phyloP scores from a whole-genome alignment of 305 asterid species.

The Fraxinus sp. region DNA sequence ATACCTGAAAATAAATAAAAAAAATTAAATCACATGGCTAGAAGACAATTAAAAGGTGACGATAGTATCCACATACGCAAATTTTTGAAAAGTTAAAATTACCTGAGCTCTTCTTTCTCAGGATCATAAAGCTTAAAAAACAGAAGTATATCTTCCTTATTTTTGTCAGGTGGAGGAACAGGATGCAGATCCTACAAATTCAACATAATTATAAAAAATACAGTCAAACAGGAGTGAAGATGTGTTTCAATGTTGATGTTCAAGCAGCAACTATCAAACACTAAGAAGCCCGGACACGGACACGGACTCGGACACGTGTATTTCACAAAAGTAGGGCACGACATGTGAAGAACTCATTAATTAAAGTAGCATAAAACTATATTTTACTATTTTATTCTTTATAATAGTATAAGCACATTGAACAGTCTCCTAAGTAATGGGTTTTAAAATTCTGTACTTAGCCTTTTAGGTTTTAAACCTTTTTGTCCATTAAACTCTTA shows the following conservation, averaged over 20 bases:
- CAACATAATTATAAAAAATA: constrained; percentile 1
- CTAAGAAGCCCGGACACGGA: background rate
- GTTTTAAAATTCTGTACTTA: background rate
- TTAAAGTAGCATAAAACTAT: background rate
- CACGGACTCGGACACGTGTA: background rate
- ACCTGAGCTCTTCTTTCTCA: constrained; percentile 90
- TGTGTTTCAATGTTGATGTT: background rate
- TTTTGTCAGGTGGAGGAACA: constrained; percentile 75
- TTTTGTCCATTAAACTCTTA: background rate
- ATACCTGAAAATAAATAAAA: constrained; percentile 43
- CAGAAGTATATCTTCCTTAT: constrained; percentile 80
- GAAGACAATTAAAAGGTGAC: background rate
- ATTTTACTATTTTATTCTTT: background rate
- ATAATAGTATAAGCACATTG: background rate
- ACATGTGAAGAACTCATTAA: background rate
- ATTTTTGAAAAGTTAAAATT: constrained; percentile 15
- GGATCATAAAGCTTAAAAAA: constrained; percentile 92
- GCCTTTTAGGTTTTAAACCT: background rate
- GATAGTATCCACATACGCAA: background rate
- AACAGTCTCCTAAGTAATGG: background rate
- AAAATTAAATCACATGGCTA: constrained; percentile 9
- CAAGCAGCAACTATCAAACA: background rate
- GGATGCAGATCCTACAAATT: constrained; percentile 54
- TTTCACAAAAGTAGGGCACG: background rate
- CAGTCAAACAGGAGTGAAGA: background rate